Conservation (phyloP, 2,329 filamentous ascomycete genomes). For the Aspergillus fischeri region DNA sequence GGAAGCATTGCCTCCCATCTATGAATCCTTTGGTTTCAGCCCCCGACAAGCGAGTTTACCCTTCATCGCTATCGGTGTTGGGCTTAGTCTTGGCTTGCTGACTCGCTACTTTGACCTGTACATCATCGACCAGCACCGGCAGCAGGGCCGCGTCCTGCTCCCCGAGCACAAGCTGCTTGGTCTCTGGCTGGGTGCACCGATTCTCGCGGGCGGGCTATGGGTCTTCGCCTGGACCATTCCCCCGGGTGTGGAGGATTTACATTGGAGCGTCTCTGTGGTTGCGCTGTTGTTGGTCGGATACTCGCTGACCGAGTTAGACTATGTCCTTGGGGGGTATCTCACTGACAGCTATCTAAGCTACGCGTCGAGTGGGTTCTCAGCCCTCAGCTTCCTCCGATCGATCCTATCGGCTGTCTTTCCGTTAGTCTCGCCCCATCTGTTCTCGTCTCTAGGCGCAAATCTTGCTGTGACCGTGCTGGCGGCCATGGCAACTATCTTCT, state of each 20-base stretch:
- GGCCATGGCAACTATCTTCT: slow-evolving; percentile 37
- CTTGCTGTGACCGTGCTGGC: slow-evolving; percentile 36
- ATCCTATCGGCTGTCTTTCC: slow-evolving; percentile 37
- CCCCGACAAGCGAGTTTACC: slow-evolving; percentile 32
- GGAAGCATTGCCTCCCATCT: slow-evolving; percentile 41
- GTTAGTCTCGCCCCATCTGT: slow-evolving; percentile 39
- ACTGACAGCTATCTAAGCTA: slow-evolving; percentile 44
- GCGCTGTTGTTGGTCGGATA: slow-evolving; percentile 43
- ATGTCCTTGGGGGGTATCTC: slow-evolving; percentile 39
- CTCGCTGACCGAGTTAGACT: slow-evolving; percentile 44
- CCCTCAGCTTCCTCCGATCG: slow-evolving; percentile 37
- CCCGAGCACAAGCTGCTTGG: slow-evolving; percentile 48
- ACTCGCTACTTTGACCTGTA: slow-evolving; percentile 40
- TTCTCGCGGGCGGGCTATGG: slow-evolving; percentile 44
- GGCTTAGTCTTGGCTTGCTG: slow-evolving; percentile 37
- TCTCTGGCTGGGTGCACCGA: slow-evolving; percentile 44
- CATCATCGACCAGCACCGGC: slow-evolving; percentile 24
- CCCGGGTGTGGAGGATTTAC: slow-evolving; percentile 27
- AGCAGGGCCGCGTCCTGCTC: slow-evolving; percentile 18
- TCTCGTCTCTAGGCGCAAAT: slow-evolving; percentile 33
- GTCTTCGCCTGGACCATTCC: slow-evolving; percentile 47
- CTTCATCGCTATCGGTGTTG: slow-evolving; percentile 38
- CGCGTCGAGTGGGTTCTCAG: slow-evolving; percentile 41
- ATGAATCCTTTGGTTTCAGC: slow-evolving; percentile 31
- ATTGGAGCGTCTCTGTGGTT: slow-evolving; percentile 39